phyloP scores from a whole-genome alignment of 2,329 filamentous ascomycete species.

The Septoria linicola region DNA sequence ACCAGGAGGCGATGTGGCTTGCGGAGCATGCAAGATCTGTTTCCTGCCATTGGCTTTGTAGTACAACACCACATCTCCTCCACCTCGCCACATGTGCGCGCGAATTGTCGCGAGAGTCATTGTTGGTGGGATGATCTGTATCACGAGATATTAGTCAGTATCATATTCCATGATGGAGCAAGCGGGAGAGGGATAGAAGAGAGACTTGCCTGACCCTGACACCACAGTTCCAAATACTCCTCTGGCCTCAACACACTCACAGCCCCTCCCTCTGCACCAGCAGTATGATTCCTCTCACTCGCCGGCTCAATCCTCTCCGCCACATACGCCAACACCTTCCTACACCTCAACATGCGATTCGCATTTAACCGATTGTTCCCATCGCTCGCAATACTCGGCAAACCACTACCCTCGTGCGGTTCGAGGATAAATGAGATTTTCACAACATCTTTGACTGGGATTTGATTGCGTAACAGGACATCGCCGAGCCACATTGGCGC shows the following conservation, averaged over 20 bases:
- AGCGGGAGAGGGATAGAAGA: constrained; percentile 27
- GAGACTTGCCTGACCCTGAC: constrained; percentile 76
- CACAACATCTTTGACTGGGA: constrained; percentile 83
- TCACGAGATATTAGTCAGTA: constrained; percentile 41
- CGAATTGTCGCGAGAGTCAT: constrained; percentile 95
- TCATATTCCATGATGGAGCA: neutral
- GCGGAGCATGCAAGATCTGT: constrained; percentile 43
- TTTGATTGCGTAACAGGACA: constrained; percentile 75
- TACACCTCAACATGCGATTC: constrained; percentile 92
- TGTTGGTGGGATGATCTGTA: constrained; percentile 64
- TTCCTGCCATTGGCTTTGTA: constrained; percentile 93
- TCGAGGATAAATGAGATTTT: constrained; percentile 95
- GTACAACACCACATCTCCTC: constrained; percentile 85
- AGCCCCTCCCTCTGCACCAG: too few species aligned
- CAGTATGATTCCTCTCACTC: too few species aligned
- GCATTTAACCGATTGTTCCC: constrained; percentile 89
- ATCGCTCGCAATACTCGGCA: constrained; percentile 75
- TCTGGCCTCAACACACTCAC: too few species aligned
- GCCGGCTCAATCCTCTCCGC: constrained; percentile 84
- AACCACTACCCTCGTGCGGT: constrained; percentile 64
- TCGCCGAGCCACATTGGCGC: constrained; percentile 93
- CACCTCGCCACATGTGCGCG: constrained; percentile 89
- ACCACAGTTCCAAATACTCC: constrained; percentile 92
- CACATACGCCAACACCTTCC: constrained; percentile 90
- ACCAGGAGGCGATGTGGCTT: neutral